Evolutionary conservation across 768 basidiomycete species (phyloP).

Genomic region (Termitomyces eurrhizus): DNA sequence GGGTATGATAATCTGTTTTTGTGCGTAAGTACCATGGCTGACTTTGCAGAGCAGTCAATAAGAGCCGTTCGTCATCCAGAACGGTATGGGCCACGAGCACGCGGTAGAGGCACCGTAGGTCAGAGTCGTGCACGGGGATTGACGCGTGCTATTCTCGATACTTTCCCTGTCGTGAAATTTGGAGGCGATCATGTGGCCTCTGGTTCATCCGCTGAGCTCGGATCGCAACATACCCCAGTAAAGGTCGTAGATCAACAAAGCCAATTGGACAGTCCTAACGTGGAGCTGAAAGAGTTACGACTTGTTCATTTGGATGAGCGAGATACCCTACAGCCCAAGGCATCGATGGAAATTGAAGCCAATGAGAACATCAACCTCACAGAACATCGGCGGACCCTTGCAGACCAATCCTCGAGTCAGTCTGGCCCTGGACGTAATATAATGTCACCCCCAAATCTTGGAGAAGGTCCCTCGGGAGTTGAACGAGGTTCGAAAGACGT

Average conservation of each 20-base stretch:
- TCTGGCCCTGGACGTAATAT: background rate
- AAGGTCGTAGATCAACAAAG: conserved; percentile 26
- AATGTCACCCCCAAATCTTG: conserved; percentile 10
- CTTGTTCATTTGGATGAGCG: conserved; percentile 5
- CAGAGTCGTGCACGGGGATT: conserved; percentile 81
- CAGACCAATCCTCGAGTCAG: background rate
- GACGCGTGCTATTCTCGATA: conserved; percentile 90
- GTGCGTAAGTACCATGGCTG: background rate
- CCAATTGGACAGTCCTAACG: background rate
- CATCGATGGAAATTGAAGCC: background rate
- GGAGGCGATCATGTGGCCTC: conserved; percentile 25
- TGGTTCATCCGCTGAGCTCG: background rate
- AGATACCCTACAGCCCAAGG: conserved; percentile 1
- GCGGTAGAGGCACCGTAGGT: conserved; percentile 33
- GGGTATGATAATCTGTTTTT: conserved; percentile 44
- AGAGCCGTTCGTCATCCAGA: conserved; percentile 86
- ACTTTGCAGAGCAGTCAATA: conserved; percentile 50
- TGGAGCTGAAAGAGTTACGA: conserved; percentile 19
- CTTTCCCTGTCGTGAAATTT: conserved; percentile 93
- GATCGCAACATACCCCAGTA: background rate
- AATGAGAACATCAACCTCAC: background rate
- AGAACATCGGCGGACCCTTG: background rate
- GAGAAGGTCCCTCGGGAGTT: conserved; percentile 18
- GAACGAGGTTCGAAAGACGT: conserved; percentile 30
- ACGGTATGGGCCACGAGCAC: conserved; percentile 76